Evolutionary conservation across 2,329 filamentous ascomycete species (phyloP).

Genomic region (Thelonectria olida): DNA sequence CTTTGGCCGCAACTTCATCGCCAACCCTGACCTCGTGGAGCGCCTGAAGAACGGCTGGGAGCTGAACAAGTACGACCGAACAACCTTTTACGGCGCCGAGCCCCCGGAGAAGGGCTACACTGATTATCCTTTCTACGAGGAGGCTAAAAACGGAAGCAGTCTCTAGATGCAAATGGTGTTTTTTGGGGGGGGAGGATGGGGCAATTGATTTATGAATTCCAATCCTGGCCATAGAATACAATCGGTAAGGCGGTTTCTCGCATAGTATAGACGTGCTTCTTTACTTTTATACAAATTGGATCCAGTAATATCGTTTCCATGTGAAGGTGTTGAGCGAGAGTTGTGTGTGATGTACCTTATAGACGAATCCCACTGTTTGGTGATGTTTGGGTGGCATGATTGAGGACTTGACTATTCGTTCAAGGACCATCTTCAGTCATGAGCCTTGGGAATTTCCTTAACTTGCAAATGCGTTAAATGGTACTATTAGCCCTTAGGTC

Average conservation of each 20-base stretch:
- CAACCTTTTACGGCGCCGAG: slow-evolving; percentile 41
- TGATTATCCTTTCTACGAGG: slow-evolving; percentile 40
- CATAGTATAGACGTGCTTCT: neutral
- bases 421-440: too few species aligned
- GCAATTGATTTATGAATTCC: neutral
- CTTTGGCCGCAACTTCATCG: slow-evolving; percentile 43
- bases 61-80: slow-evolving; percentile 41
- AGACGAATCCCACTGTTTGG: too few species aligned
- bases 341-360: too few species aligned
- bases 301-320: neutral
- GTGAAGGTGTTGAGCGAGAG: too few species aligned
- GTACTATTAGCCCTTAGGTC: too few species aligned
- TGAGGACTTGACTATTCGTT: too few species aligned
- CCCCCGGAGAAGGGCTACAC: slow-evolving; percentile 37
- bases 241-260: neutral
- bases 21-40: slow-evolving; percentile 43
- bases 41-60: slow-evolving; percentile 38
- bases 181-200: neutral
- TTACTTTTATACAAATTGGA: neutral
- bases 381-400: too few species aligned
- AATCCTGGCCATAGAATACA: neutral
- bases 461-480: too few species aligned
- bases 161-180: neutral
- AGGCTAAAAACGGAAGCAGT: neutral
- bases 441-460: too few species aligned